Evolutionary conservation across 208 protist species (phyloP), one percentile per base, ranked within the genome.

Genomic region (Jaenimonas drosophilae): DNA sequence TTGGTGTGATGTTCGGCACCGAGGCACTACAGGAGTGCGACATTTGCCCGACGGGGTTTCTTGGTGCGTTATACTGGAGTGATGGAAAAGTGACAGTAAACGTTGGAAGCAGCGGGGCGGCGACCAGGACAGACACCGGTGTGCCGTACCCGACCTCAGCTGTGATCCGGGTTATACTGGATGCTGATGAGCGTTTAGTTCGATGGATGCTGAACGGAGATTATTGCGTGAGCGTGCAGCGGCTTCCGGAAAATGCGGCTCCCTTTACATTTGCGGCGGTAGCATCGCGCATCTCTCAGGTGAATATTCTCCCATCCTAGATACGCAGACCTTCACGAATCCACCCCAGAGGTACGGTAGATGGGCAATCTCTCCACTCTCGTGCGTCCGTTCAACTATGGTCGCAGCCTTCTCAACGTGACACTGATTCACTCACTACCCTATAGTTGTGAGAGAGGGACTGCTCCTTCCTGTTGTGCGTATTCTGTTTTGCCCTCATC

Each of bases 21-120:
- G 53, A 20, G 19, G 23, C 20, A 1, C 37, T 49, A 2, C 30
- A 30, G 12, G 64, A 66, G 9, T 36, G 44, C 37, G 36, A 51
- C 0, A 27, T 17, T 0, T 12, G 28, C 0, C 56, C 32, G 17
- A 37, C 50, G 27, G 64, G 59, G 2, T 29, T 57, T 14, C 41
- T 30, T 0, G 28, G 48, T n/a, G 79, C 65, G 3, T 60, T 88
- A 29, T 84, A 75, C 46, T 88, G 79, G 75, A 81, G 64, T 38
- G 75, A 88, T 41, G 79, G 75, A 0, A 59, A 64, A 25, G 55
- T 82, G 21, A 54, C 68, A 2, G 53, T 62, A n/a, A 64, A 76
- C 59, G 62, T 84, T 50, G 64, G 58, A 0, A 45, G 41, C 16
- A 27, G 57, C 12, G 29, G 54, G 7, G 33, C 31, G n/a, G n/a